phyloP scores from a whole-genome alignment of 306 rosid species.

The Elaeagnus macrophylla region DNA sequence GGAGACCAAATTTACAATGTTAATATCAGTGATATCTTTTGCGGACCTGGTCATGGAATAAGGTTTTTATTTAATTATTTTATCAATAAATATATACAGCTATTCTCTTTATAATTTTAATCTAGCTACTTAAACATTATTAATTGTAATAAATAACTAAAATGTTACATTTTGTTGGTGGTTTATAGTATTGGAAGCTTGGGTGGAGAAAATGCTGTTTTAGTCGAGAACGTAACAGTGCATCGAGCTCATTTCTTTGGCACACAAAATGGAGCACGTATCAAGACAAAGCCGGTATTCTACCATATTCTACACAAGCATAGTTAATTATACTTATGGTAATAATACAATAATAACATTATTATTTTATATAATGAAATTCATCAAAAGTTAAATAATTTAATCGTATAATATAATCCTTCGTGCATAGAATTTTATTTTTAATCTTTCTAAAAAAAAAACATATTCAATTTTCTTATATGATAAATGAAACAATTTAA shows the following conservation, averaged over 20 bases:
- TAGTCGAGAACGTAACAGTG: slow-evolving; percentile 3
- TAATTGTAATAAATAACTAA: no score
- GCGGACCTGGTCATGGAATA: slow-evolving; percentile 25
- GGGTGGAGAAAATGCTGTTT: not conserved
- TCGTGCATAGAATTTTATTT: no score
- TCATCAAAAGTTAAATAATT: no score
- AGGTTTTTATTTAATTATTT: slow-evolving; percentile 6
- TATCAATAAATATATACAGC: no score
- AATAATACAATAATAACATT: not conserved
- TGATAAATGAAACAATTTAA: no score
- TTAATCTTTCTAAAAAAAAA: no score
- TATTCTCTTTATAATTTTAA: no score
- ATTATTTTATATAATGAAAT: no score
- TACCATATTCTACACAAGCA: not conserved
- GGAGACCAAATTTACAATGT: not conserved
- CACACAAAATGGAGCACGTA: slow-evolving; percentile 13
- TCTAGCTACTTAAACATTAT: not conserved
- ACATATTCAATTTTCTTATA: no score
- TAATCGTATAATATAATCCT: no score
- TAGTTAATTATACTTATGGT: no score
- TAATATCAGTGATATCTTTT: slow-evolving; percentile 1
- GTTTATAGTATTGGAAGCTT: slow-evolving; percentile 10
- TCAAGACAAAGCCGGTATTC: slow-evolving; percentile 8
- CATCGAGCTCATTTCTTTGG: not conserved
- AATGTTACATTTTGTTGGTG: no score